Percentiles rank a stretch among this genome's conserved stretches.
phyloP scores from a whole-genome alignment of 1,284 basidiomycete species.

The Rhodotorula sp. region DNA sequence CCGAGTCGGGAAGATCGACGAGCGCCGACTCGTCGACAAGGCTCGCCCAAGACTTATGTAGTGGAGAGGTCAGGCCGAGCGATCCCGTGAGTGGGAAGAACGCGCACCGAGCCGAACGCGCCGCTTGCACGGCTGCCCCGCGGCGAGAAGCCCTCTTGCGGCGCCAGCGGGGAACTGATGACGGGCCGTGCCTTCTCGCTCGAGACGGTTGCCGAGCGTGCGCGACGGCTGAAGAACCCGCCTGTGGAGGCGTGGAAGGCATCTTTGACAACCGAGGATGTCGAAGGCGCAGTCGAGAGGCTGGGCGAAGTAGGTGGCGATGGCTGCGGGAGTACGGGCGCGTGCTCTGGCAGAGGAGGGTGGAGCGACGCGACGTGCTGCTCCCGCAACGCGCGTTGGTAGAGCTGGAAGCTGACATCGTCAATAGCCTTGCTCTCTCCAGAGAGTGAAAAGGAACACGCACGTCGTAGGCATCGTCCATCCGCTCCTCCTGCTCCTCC shows the following conservation, averaged over 20 bases:
- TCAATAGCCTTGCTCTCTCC: not conserved
- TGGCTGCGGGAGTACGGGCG: not conserved
- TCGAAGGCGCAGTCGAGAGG: constrained; percentile 6
- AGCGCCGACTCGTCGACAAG: constrained; percentile 79
- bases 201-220: constrained; percentile 44
- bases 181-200: constrained; percentile 44
- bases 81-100: not conserved
- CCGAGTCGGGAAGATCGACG: constrained; percentile 68
- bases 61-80: not conserved
- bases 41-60: constrained; percentile 77
- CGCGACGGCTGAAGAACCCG: constrained; percentile 17
- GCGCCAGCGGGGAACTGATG: constrained; percentile 38
- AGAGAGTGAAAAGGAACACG: not conserved
- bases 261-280: constrained; percentile 18
- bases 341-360: not conserved
- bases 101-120: constrained; percentile 35
- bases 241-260: constrained; percentile 26
- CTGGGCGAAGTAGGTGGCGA: constrained; percentile 14
- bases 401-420: constrained; percentile 12
- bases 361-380: constrained; percentile 8
- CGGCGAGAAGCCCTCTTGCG: not conserved
- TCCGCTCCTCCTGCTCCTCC: constrained; percentile 55
- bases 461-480: constrained; percentile 82
- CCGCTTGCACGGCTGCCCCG: constrained; percentile 55
- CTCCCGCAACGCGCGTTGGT: constrained; percentile 40